Evolutionary conservation across 1,139 yeast species (phyloP).

Genomic region (Martiniozyma asiatica): DNA sequence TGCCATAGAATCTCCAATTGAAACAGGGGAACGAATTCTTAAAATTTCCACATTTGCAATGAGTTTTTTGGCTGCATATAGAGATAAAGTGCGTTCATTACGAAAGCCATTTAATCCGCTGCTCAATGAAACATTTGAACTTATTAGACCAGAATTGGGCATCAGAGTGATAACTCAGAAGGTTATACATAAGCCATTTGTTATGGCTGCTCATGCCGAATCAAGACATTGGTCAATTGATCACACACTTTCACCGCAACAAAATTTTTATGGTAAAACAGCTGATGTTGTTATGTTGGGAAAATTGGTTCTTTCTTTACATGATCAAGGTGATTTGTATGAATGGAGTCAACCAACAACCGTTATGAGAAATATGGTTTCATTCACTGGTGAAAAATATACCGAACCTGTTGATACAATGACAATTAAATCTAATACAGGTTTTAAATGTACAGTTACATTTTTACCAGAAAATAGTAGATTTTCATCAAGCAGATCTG

Average conservation of each 20-base stretch:
- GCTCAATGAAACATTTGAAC: slow-evolving; percentile 89
- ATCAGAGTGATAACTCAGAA: slow-evolving; percentile 81
- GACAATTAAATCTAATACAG: slow-evolving; percentile 55
- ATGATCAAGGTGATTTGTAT: slow-evolving; percentile 52
- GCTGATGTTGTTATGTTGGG: slow-evolving; percentile 77
- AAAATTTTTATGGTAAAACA: slow-evolving; percentile 92
- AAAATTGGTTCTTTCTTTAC: slow-evolving; percentile 38
- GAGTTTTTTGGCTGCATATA: slow-evolving; percentile 54
- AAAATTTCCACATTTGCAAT: slow-evolving; percentile 77
- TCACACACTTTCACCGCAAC: slow-evolving; percentile 69
- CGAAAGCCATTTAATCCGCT: slow-evolving; percentile 93
- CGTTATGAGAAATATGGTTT: slow-evolving; percentile 65
- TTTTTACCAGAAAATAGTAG: slow-evolving; percentile 64
- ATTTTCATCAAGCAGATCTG: slow-evolving; percentile 86
- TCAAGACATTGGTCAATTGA: slow-evolving; percentile 63
- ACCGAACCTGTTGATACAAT: slow-evolving; percentile 75
- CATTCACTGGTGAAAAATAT: slow-evolving; percentile 78
- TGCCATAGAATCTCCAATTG: slow-evolving; percentile 34
- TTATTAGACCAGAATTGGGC: slow-evolving; percentile 73
- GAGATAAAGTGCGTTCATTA: slow-evolving; percentile 62
- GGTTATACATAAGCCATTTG: slow-evolving; percentile 85
- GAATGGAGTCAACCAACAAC: slow-evolving; percentile 79
- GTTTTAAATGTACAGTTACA: slow-evolving; percentile 56
- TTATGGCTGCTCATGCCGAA: slow-evolving; percentile 76
- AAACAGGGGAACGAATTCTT: slow-evolving; percentile 54